Base-by-base conservation (phyloP, 2,329 filamentous ascomycete species). In the Cercospora beticola region DNA sequence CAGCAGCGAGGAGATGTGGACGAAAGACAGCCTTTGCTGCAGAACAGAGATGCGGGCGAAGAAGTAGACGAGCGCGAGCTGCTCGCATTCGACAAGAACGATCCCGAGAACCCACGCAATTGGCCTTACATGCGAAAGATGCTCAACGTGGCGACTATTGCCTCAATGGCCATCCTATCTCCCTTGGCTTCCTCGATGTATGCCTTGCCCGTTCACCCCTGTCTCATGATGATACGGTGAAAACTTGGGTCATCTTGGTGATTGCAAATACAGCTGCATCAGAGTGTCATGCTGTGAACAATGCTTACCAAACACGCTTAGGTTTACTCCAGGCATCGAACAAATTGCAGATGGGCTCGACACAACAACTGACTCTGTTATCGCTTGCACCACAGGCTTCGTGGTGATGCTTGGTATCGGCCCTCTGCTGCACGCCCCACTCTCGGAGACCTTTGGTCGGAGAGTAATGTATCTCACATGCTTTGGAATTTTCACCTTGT, bases 331-430 rank as follows among this genome's bases (percentile, higher is more conserved):
- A 0, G 83, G 83, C 0, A 85, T 86, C 63, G 74, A 78, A 9
- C 81, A 85, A 66, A 86, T 86, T 54, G 83, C 83, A 2, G 75
- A 82, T 57, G 81, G 82, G 30, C 77, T 86, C 18, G 66, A 82
- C 52, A 83, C 82, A 0, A 76, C 75, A 5, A 75, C 76, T 2
- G 78, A 80, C 12, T 76, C 76, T 9, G 83, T 86, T 23, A 83
- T 86, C 52, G 83, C 79, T 5, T 83, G 83, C 21, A 85, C 83
- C 4, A 86, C 84, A 0, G 83, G 82, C 10, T 85, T 84, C 66
- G 82, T 85, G 4, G 78, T 85, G 57, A 82, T 83, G 78, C 77
- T 85, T 1, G 84, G 83, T 8, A 74, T 84, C 4, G 82, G 83
- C 0, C 83, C 83, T 9, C 75, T 85, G 6, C 73, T 84, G 4